Percentiles rank a stretch among this genome's conserved stretches.
Conservation (phyloP, 73 alveolate species). For the Tetrahymena elliotti region DNA sequence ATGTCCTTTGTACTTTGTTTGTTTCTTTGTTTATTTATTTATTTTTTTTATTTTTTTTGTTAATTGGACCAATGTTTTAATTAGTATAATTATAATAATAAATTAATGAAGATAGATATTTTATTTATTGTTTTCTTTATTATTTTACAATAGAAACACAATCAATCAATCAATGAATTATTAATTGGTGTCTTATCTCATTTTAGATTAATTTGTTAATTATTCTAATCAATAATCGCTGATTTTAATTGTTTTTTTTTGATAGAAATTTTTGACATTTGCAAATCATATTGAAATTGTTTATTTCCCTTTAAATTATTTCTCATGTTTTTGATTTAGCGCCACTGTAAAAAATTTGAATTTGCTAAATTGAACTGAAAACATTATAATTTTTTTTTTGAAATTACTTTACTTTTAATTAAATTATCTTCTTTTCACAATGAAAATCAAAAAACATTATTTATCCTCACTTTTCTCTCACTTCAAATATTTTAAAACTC, state of each 20-base stretch:
- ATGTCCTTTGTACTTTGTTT: not conserved
- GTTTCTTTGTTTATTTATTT: no score
- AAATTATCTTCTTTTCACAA: not conserved
- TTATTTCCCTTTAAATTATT: not conserved
- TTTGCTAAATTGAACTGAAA: not conserved
- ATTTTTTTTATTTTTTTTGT: no score
- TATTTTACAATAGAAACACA: not conserved
- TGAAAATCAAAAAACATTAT: not conserved
- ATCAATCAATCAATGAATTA: not conserved
- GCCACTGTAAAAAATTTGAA: not conserved
- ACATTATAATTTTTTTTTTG: not conserved
- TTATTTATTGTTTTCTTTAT: not conserved
- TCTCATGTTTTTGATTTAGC: not conserved
- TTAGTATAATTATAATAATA: no score
- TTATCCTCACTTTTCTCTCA: not conserved
- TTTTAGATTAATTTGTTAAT: not conserved
- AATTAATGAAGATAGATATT: no score
- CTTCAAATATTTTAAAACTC: not conserved
- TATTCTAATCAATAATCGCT: not conserved
- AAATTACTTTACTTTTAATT: not conserved
- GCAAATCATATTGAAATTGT: not conserved
- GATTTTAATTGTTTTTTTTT: not conserved
- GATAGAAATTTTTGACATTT: not conserved
- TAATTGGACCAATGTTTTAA: not conserved
- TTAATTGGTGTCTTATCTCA: not conserved